Percentiles rank a stretch among this genome's conserved stretches.
These are phyloP conservation scores for Puccinia coronata DNA, from an alignment of 1,284 basidiomycete species.

Conservation along the genomic window DNA sequence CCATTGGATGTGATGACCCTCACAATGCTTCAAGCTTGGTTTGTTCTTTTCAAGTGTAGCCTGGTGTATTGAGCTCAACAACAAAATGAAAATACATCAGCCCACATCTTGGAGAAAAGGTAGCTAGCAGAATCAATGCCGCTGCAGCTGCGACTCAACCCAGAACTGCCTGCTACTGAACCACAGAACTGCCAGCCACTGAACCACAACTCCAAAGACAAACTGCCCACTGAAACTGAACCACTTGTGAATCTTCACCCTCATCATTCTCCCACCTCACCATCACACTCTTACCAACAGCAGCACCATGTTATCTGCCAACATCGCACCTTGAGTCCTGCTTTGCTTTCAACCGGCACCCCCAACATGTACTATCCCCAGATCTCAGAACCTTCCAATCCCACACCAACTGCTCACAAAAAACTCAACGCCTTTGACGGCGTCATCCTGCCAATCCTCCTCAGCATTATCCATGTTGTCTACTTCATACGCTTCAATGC, in stretches of 20 bases:
- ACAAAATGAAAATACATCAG: too few species aligned
- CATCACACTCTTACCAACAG: background rate
- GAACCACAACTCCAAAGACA: too few species aligned
- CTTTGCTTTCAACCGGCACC: slow-evolving; percentile 1
- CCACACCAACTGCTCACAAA: background rate
- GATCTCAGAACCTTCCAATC: background rate
- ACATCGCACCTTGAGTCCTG: background rate
- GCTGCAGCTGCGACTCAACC: slow-evolving; percentile 40
- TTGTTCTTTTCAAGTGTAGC: too few species aligned
- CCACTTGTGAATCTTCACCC: slow-evolving; percentile 14
- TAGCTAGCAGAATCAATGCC: too few species aligned
- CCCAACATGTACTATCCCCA: background rate
- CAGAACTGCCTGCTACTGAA: slow-evolving; percentile 25
- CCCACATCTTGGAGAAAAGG: too few species aligned
- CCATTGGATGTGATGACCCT: too few species aligned
- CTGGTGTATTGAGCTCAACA: too few species aligned
- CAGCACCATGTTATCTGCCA: background rate
- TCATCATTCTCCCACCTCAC: too few species aligned
- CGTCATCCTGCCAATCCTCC: slow-evolving; percentile 41
- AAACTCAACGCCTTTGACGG: slow-evolving; percentile 43
- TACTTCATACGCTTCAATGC: slow-evolving; percentile 47
- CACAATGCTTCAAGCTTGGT: too few species aligned
- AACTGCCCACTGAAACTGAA: slow-evolving; percentile 6
- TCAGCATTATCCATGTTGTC: slow-evolving; percentile 44
- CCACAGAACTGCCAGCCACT: too few species aligned